A percentile compares a stretch with the other conserved stretches of the same genome.
Evolutionary conservation across 768 basidiomycete genomes (phyloP).

Genomic region (Mycena polygramma): DNA sequence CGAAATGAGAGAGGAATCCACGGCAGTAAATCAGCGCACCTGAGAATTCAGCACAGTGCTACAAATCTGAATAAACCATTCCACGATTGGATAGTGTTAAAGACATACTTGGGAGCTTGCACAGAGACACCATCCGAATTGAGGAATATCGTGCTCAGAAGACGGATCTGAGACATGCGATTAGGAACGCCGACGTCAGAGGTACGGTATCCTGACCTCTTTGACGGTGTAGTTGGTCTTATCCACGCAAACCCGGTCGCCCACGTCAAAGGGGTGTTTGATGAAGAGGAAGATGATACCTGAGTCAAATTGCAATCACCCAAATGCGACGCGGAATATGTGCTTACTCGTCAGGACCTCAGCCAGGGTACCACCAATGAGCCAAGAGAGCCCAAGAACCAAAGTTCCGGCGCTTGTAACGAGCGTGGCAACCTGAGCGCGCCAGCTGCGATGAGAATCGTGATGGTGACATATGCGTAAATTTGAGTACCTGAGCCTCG

Average conservation of each 20-base stretch:
- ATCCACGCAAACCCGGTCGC: constrained; percentile 73
- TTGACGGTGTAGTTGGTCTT: constrained; percentile 80
- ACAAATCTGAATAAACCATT: not conserved
- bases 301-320: not conserved
- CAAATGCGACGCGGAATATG: not conserved
- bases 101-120: constrained; percentile 73
- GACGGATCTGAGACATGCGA: constrained; percentile 62
- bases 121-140: constrained; percentile 70
- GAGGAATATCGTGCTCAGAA: constrained; percentile 82
- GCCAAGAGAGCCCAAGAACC: constrained; percentile 81
- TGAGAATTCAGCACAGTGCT: constrained; percentile 33
- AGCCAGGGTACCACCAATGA: constrained; percentile 84
- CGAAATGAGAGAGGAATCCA: constrained; percentile 14
- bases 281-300: constrained; percentile 91
- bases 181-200: not conserved
- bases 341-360: constrained; percentile 77
- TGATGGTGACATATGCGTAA: constrained; percentile 61
- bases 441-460: constrained; percentile 86
- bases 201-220: constrained; percentile 52
- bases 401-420: constrained; percentile 81
- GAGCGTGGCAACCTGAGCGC: constrained; percentile 78
- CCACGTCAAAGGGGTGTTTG: constrained; percentile 88
- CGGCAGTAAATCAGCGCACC: constrained; percentile 16
- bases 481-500: constrained; percentile 70
- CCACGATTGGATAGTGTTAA: not conserved